Conservation (phyloP, 169 alveolate genomes). For the Plasmodium yoelii region DNA sequence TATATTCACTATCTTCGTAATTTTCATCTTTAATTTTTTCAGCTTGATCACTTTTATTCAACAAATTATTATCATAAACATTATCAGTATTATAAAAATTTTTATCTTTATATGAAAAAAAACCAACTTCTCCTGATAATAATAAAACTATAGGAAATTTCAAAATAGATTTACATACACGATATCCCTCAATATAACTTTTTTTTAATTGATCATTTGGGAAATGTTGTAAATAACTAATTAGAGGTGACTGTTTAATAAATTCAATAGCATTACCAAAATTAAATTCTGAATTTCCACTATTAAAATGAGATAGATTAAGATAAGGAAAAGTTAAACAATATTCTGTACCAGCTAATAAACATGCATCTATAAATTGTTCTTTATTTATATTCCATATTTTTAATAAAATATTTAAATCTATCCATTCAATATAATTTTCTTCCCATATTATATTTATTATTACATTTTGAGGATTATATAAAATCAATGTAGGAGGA, state of each 20-base stretch:
- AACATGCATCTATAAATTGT: conserved; percentile 82
- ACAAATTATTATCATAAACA: too few relatives aligned
- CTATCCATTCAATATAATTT: conserved; percentile 77
- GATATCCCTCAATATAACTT: conserved; percentile 47
- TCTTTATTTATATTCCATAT: conserved; percentile 76
- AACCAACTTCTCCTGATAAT: conserved; percentile 27
- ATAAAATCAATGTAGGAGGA: conserved; percentile 82
- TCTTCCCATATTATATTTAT: conserved; percentile 47
- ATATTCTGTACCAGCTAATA: conserved; percentile 87
- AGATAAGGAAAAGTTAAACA: conserved; percentile 82
- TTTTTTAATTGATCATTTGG: conserved; percentile 77
- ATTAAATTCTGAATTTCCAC: conserved; percentile 41
- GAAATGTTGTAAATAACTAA: conserved; percentile 79
- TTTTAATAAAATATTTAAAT: conserved; percentile 76
- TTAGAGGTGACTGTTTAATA: conserved; percentile 80
- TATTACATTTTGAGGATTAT: conserved; percentile 78
- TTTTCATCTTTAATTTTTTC: too few relatives aligned
- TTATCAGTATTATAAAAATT: too few relatives aligned
- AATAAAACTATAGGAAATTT: conserved; percentile 62
- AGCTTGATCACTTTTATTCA: too few relatives aligned
- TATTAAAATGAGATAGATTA: conserved; percentile 78
- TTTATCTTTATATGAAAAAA: conserved; percentile 6
- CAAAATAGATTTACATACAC: conserved; percentile 56
- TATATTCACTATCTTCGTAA: too few relatives aligned
- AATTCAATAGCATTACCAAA: conserved; percentile 82